phyloP scores from a whole-genome alignment of 176 grass and related monocot genomes.

The Oryza nivara region DNA sequence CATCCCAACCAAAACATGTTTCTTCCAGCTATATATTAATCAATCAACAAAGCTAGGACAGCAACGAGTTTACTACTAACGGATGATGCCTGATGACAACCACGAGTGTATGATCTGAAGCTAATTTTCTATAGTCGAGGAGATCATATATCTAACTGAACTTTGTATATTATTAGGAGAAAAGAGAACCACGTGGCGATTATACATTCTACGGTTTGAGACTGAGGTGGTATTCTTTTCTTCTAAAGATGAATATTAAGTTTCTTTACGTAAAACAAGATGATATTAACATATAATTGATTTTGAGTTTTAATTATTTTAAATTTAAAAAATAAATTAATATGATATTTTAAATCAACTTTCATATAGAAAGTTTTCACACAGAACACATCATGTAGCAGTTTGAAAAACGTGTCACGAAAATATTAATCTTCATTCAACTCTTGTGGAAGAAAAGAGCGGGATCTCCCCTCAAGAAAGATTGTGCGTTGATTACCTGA shows the following conservation, averaged over 20 bases:
- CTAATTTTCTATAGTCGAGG: not conserved
- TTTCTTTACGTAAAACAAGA: too few relatives aligned
- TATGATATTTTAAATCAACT: too few relatives aligned
- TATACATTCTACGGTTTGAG: not conserved
- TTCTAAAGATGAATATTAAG: too few relatives aligned
- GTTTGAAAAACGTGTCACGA: too few relatives aligned
- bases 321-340: too few relatives aligned
- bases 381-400: too few relatives aligned
- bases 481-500: slow-evolving; percentile 44
- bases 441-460: too few relatives aligned
- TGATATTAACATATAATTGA: too few relatives aligned
- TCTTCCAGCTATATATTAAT: not conserved
- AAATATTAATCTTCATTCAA: too few relatives aligned
- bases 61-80: not conserved
- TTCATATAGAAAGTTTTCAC: too few relatives aligned
- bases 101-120: not conserved
- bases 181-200: not conserved
- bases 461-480: too few relatives aligned
- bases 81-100: not conserved
- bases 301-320: too few relatives aligned
- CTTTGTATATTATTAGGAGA: not conserved
- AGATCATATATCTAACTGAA: not conserved
- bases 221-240: not conserved
- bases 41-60: not conserved
- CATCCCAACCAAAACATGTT: slow-evolving; percentile 7